Base-by-base conservation (phyloP, 805 yeast species). In the Maudiozyma bulderi region DNA sequence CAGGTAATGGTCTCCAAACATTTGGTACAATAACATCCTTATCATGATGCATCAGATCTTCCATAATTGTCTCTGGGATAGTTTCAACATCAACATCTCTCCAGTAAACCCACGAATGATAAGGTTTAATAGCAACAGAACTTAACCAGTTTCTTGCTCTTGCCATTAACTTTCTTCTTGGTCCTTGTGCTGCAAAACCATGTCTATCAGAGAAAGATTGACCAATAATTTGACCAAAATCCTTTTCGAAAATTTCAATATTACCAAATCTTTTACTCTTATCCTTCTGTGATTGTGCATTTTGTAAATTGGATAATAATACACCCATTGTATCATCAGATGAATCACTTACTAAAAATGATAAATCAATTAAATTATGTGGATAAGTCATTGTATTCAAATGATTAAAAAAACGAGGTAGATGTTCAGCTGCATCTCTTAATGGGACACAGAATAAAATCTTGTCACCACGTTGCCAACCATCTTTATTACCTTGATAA, bases 61-160 rank as follows among this genome's bases (percentile, higher is more conserved):
- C 96, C 53, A 90, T 67, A 52, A 90, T 80, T 1, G 96, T 82
- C 1, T 82, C 75, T 5, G 96, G 95, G 32, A 84, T 80, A 0
- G 90, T 82, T 64, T 90, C 96, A n/a, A 91, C 95, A 67, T 91
- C 98, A 10, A 93, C 96, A 70, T 91, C 98, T 67, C 98, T 75
- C 98, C 98, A 91, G 66, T 90, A 89, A 7, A 91, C 96, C 85
- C 90, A 89, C 7, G 95, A 81, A 64, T 91, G 98, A 64, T 91
- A 82, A 1, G 98, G 97, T 64, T 82, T 83, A 45, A 91, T 67
- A 1, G 96, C 95, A 6, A 84, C 88, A 0, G 91, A 72, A 62
- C 89, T 78, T 41, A 91, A 71, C 98, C 98, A 91, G 66, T 91
- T 91, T 65, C 98, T 76, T 6, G 97, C 97, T 51, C 89, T 75